Evolutionary conservation across 2,329 filamentous ascomycete species (phyloP).

Genomic region (Alternaria metachromatica): DNA sequence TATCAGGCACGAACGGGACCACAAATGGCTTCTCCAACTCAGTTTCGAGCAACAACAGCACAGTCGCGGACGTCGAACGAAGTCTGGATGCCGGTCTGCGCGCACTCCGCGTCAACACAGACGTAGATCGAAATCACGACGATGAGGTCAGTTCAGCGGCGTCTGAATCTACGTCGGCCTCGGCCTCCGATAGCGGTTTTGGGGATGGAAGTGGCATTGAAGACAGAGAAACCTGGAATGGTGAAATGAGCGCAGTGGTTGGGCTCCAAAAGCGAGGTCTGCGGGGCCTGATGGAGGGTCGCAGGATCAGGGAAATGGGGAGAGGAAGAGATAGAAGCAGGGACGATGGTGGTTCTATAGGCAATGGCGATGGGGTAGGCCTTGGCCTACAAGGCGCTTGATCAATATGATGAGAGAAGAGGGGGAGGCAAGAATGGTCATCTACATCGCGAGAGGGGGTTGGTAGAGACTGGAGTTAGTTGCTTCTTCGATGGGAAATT

Average conservation of each 20-base stretch:
- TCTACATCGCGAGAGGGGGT: slow-evolving; percentile 18
- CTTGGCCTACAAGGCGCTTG: slow-evolving; percentile 34
- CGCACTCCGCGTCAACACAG: slow-evolving; percentile 59
- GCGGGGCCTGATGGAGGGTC: slow-evolving; percentile 91
- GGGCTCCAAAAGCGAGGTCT: slow-evolving; percentile 93
- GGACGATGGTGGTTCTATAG: slow-evolving; percentile 33
- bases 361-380: slow-evolving; percentile 35
- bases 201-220: slow-evolving; percentile 46
- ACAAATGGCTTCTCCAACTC: slow-evolving; percentile 26
- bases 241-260: slow-evolving; percentile 86
- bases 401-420: background rate
- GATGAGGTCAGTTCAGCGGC: slow-evolving; percentile 47
- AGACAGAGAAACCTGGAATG: slow-evolving; percentile 75
- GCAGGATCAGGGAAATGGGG: slow-evolving; percentile 79
- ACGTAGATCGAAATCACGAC: slow-evolving; percentile 46
- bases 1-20: slow-evolving; percentile 33
- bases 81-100: slow-evolving; percentile 45
- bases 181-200: slow-evolving; percentile 41
- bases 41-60: slow-evolving; percentile 2
- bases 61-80: slow-evolving; percentile 24
- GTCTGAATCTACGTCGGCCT: slow-evolving; percentile 37
- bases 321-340: slow-evolving; percentile 45
- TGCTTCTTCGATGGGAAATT: slow-evolving; percentile 1
- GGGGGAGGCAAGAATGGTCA: slow-evolving; percentile 1
- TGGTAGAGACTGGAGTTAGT: background rate